phyloP scores from a whole-genome alignment of 1,139 yeast species.

The Nakaseomyces nivariensis region DNA sequence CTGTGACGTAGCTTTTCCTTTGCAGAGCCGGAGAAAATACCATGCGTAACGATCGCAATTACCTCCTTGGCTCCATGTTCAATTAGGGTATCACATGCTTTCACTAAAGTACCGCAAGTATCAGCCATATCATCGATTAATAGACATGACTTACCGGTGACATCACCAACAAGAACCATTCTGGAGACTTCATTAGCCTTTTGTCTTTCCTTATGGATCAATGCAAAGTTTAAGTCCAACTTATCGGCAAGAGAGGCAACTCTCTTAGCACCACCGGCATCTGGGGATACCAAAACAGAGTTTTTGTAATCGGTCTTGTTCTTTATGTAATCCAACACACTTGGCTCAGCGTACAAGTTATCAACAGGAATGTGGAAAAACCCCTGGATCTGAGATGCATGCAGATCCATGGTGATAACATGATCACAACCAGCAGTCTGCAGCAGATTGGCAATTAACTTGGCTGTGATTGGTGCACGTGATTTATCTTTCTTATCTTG shows the following conservation, averaged over 20 bases:
- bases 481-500: constrained; percentile 77
- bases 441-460: constrained; percentile 62
- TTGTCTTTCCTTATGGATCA: constrained; percentile 75
- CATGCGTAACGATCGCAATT: constrained; percentile 71
- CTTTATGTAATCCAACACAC: constrained; percentile 57
- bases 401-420: constrained; percentile 75
- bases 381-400: constrained; percentile 79
- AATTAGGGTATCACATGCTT: constrained; percentile 47
- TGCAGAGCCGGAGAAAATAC: constrained; percentile 67
- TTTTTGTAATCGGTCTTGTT: constrained; percentile 41
- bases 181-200: constrained; percentile 68
- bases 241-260: constrained; percentile 74
- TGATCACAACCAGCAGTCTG: constrained; percentile 77
- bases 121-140: constrained; percentile 80
- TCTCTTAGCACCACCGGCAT: constrained; percentile 81
- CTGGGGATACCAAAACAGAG: constrained; percentile 76
- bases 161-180: constrained; percentile 79
- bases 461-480: constrained; percentile 76
- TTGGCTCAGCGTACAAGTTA: constrained; percentile 72
- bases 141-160: constrained; percentile 55
- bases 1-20: constrained; percentile 50
- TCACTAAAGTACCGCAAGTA: constrained; percentile 72
- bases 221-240: constrained; percentile 64
- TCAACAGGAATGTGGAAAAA: constrained; percentile 76
- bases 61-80: constrained; percentile 70